Base-by-base conservation (phyloP, 371 early-diverging fungal genomes). In the Vittaforma corneae region DNA sequence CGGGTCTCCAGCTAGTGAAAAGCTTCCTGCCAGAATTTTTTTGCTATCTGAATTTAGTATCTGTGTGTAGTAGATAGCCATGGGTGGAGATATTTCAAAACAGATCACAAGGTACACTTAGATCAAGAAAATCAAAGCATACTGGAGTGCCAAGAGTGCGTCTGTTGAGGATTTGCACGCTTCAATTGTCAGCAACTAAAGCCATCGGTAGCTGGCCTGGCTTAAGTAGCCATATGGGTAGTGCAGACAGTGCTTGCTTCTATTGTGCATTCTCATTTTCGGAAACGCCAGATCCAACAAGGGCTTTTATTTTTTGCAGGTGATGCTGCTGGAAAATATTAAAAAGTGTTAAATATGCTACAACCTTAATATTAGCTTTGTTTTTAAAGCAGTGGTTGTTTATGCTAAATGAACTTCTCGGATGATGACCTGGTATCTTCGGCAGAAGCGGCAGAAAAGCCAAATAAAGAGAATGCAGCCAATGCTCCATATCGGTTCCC, bases 61-160 rank as follows among this genome's bases (percentile, higher is more conserved):
- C 24, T 70, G 68, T 37, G 72, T 72, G 52, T 72, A 72, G 22
- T 53, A 34, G 55, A 72, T 60, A 9, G 72, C 38, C 72, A 72
- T 72, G 5, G 9, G 18, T 6, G 6, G 20, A 47, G 34, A 38
- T 35, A 58, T 24, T 46, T 9, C 38, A 46, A 46, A 22, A 60
- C 18, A 3, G 0, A n/a, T 58, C 18, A 55, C 35, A 20, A 22
- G 29, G 1, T 34, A 55, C 28, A 2, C 37, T n/a, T n/a, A n/a
- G n/a, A n/a, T n/a, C n/a, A n/a, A n/a, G n/a, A n/a, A n/a, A n/a
- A n/a, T n/a, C n/a, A n/a, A n/a, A n/a, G n/a, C n/a, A n/a, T n/a
- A n/a, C n/a, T n/a, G n/a, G n/a, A n/a, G n/a, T n/a, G n/a, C n/a
- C n/a, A n/a, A n/a, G n/a, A n/a, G n/a, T n/a, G n/a, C n/a, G n/a